Percentiles rank a stretch among this genome's conserved stretches.
phyloP scores from a whole-genome alignment of 1,139 yeast genomes.

The Scheffersomyces insectosa region DNA sequence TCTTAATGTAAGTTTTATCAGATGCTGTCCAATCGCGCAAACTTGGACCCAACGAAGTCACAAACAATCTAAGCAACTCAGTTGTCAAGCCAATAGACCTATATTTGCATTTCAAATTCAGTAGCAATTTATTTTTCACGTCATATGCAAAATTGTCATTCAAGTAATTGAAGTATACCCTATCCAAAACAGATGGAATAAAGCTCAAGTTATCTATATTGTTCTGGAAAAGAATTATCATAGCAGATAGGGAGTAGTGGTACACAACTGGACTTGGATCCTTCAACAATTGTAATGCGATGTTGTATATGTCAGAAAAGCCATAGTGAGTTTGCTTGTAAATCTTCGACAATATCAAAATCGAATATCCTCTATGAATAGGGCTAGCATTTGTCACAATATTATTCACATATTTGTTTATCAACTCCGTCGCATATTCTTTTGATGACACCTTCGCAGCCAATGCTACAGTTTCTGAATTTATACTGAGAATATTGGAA shows the following conservation, averaged over 20 bases:
- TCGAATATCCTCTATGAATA: conserved; percentile 61
- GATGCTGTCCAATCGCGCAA: conserved; percentile 24
- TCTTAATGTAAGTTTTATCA: conserved; percentile 26
- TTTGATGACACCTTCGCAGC: conserved; percentile 45
- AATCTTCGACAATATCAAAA: conserved; percentile 62
- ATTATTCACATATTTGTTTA: conserved; percentile 56
- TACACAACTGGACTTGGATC: conserved; percentile 90
- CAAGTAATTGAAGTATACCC: conserved; percentile 49
- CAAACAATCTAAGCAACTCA: conserved; percentile 28
- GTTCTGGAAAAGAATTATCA: conserved; percentile 54
- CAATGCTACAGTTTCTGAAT: conserved; percentile 70
- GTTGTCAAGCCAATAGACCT: conserved; percentile 25
- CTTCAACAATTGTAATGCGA: conserved; percentile 57
- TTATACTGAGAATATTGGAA: conserved; percentile 44
- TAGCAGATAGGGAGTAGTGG: conserved; percentile 65
- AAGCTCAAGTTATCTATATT: conserved; percentile 52
- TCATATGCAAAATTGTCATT: conserved; percentile 49
- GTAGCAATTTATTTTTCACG: conserved; percentile 21
- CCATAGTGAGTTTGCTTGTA: conserved; percentile 42
- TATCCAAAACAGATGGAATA: conserved; percentile 47
- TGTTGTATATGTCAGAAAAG: conserved; percentile 49
- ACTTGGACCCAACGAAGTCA: conserved; percentile 44
- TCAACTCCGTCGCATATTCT: conserved; percentile 42
- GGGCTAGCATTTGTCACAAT: conserved; percentile 63
- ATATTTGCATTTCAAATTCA: conserved; percentile 32